These are phyloP conservation scores for Umbelopsis isabellina DNA, from an alignment of 192 early-diverging fungal genomes.

Conservation along the genomic window DNA sequence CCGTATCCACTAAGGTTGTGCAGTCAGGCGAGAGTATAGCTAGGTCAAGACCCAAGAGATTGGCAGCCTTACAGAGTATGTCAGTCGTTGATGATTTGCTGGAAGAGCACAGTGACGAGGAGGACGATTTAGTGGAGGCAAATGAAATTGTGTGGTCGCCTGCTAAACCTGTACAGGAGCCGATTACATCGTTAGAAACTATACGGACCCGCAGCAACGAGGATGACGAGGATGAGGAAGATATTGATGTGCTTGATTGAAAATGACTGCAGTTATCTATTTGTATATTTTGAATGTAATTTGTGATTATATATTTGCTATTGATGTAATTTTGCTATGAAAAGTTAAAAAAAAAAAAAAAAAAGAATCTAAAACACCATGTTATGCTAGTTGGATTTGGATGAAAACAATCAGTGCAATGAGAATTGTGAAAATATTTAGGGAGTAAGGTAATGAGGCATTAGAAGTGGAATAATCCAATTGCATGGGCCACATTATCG, in stretches of 20 bases:
- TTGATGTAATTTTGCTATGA: not conserved
- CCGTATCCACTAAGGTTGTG: not conserved
- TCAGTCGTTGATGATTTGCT: slow-evolving; percentile 14
- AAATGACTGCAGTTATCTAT: no score
- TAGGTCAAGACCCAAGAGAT: slow-evolving; percentile 5
- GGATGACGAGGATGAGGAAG: slow-evolving; percentile 7
- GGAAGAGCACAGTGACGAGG: not conserved
- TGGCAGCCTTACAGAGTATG: slow-evolving; percentile 20
- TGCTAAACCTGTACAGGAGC: not conserved
- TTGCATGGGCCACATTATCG: slow-evolving; percentile 13
- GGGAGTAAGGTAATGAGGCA: not conserved
- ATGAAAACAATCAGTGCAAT: not conserved
- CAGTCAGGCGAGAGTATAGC: slow-evolving; percentile 2
- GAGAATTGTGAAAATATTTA: not conserved
- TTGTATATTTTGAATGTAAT: not conserved
- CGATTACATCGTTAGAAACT: not conserved
- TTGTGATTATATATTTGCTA: not conserved
- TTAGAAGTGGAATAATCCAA: not conserved
- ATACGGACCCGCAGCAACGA: slow-evolving; percentile 5
- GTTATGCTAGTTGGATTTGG: not conserved
- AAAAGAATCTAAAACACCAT: not conserved
- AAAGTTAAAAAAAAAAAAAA: no score
- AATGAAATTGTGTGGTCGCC: not conserved
- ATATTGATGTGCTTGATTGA: slow-evolving; percentile 18
- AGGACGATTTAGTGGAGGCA: not conserved